These are phyloP conservation scores for Hanseniaspora thailandica DNA, from an alignment of 805 yeast species.

Conservation along the genomic window DNA sequence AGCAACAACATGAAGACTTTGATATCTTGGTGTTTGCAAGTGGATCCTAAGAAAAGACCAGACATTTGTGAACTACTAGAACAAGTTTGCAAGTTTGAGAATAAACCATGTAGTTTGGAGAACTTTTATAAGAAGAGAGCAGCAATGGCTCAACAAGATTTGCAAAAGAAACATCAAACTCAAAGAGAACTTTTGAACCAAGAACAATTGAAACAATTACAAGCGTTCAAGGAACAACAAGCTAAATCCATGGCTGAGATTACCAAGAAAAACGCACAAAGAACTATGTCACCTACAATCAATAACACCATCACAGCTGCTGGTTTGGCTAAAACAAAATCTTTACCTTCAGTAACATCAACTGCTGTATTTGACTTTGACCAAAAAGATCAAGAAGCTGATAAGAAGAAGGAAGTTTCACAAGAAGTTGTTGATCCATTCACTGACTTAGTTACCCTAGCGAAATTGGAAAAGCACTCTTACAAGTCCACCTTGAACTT, in stretches of 20 bases:
- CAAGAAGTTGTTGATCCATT: slow-evolving; percentile 2
- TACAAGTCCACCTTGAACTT: background rate
- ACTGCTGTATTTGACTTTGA: background rate
- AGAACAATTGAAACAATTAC: slow-evolving; percentile 2
- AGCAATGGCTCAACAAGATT: slow-evolving; percentile 8
- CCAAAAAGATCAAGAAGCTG: background rate
- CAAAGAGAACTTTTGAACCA: slow-evolving; percentile 13
- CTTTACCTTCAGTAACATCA: background rate
- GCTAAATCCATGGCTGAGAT: background rate
- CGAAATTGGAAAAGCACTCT: slow-evolving; percentile 5
- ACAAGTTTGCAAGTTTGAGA: slow-evolving; percentile 53
- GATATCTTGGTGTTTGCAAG: slow-evolving; percentile 48
- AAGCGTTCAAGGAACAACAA: slow-evolving; percentile 8
- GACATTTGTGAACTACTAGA: slow-evolving; percentile 59
- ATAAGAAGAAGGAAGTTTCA: background rate
- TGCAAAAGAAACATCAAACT: slow-evolving; percentile 10
- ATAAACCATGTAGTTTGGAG: slow-evolving; percentile 34
- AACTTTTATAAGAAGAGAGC: slow-evolving; percentile 30
- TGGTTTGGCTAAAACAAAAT: background rate
- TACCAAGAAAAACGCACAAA: background rate
- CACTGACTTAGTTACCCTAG: slow-evolving; percentile 9
- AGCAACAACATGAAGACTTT: slow-evolving; percentile 52
- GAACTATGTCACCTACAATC: background rate
- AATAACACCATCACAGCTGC: background rate
- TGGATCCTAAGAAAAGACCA: slow-evolving; percentile 62